Conservation (phyloP, 495 filamentous ascomycete species). For the Aspergillus saccharolyticus region DNA sequence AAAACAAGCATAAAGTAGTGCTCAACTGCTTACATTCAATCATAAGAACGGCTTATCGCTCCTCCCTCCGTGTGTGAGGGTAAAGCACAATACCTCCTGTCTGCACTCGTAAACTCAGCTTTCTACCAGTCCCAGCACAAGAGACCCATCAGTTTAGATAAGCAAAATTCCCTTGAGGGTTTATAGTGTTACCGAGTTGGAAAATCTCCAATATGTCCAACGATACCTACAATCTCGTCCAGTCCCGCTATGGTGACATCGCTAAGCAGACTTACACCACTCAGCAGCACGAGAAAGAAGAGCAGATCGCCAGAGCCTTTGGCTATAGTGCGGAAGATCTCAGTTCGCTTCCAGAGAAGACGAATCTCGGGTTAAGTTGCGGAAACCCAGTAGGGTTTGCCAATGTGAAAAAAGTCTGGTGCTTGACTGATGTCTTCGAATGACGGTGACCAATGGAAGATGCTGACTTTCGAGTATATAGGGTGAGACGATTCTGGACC, state of each 20-base stretch:
- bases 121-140: too few species aligned
- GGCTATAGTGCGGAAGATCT: slow-evolving; percentile 54
- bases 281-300: slow-evolving; percentile 5
- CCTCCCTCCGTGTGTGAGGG: too few species aligned
- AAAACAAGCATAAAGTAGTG: too few species aligned
- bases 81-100: too few species aligned
- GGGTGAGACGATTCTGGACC: slow-evolving; percentile 56
- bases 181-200: too few species aligned
- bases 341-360: slow-evolving; percentile 41
- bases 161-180: too few species aligned
- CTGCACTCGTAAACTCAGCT: too few species aligned
- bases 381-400: slow-evolving; percentile 56
- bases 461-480: slow-evolving; percentile 8
- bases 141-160: too few species aligned
- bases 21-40: too few species aligned
- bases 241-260: slow-evolving; percentile 13
- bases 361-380: slow-evolving; percentile 58
- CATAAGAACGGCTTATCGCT: too few species aligned
- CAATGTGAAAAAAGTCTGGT: slow-evolving; percentile 32
- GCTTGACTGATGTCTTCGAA: background rate
- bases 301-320: slow-evolving; percentile 49
- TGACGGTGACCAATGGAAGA: background rate
- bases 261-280: slow-evolving; percentile 5
- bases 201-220: slow-evolving; percentile 3
- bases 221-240: slow-evolving; percentile 10